These are phyloP conservation scores for Canavalia gladiata DNA, from an alignment of 306 rosid species.

Conservation along the genomic window DNA sequence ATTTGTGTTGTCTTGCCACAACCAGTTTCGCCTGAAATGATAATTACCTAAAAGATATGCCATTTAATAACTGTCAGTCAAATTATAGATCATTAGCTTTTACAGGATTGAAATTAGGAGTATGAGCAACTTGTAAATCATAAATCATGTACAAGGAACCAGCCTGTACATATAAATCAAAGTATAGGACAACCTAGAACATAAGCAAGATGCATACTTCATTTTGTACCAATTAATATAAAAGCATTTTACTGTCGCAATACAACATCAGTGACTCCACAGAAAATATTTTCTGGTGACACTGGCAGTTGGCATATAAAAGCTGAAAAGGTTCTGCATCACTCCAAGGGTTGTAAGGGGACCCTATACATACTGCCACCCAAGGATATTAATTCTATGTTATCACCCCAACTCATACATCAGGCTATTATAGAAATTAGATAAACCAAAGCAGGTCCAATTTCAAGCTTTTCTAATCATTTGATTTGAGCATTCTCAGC, in stretches of 20 bases:
- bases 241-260: background rate
- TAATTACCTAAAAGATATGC: conserved; percentile 66
- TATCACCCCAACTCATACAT: conserved; percentile 20
- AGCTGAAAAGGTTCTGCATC: background rate
- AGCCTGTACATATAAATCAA: conserved; percentile 23
- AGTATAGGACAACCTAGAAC: conserved; percentile 24
- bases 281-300: background rate
- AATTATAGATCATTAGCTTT: conserved; percentile 21
- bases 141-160: conserved; percentile 31
- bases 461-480: background rate
- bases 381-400: background rate
- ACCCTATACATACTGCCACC: background rate
- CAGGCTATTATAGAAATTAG: conserved; percentile 13
- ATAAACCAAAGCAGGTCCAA: conserved; percentile 24
- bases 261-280: background rate
- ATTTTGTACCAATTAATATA: background rate
- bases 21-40: conserved; percentile 96
- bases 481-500: background rate
- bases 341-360: background rate
- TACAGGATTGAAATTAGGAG: conserved; percentile 9
- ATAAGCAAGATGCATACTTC: conserved; percentile 1
- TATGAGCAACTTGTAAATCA: conserved; percentile 21
- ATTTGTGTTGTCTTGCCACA: conserved; percentile 99
- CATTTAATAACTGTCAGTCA: conserved; percentile 21
- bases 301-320: background rate